These are phyloP conservation scores for Fusarium pseudoanthophilum DNA, from an alignment of 2,329 filamentous ascomycete genomes.

Conservation along the genomic window DNA sequence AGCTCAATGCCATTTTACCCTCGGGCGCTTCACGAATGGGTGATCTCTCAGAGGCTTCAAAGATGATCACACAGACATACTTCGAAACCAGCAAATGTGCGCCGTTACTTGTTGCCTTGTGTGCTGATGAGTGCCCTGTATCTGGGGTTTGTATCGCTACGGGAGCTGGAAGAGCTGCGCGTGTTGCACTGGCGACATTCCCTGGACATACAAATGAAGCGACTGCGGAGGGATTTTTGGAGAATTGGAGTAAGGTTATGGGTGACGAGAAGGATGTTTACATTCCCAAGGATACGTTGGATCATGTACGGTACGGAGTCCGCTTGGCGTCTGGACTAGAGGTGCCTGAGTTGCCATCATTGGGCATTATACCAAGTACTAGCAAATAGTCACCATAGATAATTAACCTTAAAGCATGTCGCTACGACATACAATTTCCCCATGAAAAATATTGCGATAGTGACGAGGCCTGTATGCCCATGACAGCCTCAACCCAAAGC, in stretches of 20 bases:
- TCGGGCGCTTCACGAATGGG: conserved; percentile 35
- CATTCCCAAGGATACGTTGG: conserved; percentile 32
- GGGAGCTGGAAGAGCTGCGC: conserved; percentile 26
- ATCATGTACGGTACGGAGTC: conserved; percentile 27
- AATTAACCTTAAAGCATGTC: accelerated
- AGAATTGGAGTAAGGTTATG: conserved; percentile 27
- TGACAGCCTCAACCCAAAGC: no score
- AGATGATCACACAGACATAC: conserved; percentile 28
- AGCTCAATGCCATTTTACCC: conserved; percentile 33
- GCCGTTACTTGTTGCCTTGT: conserved; percentile 25
- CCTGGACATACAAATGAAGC: conserved; percentile 22
- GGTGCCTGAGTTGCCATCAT: neutral
- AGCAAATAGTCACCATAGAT: neutral
- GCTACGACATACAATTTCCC: neutral
- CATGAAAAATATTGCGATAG: no score
- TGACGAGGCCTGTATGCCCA: no score
- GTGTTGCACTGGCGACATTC: conserved; percentile 32
- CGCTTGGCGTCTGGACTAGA: conserved; percentile 12
- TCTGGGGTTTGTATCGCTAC: conserved; percentile 31
- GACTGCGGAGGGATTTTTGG: conserved; percentile 24
- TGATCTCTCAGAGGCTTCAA: conserved; percentile 30
- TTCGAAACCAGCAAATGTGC: conserved; percentile 23
- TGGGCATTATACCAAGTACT: neutral
- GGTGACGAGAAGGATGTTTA: conserved; percentile 26
- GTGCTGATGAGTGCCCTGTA: conserved; percentile 30